Percentiles rank a stretch among this genome's conserved stretches.
phyloP scores from a whole-genome alignment of 192 early-diverging fungal genomes.

The Borealophlyctis nickersoniae region DNA sequence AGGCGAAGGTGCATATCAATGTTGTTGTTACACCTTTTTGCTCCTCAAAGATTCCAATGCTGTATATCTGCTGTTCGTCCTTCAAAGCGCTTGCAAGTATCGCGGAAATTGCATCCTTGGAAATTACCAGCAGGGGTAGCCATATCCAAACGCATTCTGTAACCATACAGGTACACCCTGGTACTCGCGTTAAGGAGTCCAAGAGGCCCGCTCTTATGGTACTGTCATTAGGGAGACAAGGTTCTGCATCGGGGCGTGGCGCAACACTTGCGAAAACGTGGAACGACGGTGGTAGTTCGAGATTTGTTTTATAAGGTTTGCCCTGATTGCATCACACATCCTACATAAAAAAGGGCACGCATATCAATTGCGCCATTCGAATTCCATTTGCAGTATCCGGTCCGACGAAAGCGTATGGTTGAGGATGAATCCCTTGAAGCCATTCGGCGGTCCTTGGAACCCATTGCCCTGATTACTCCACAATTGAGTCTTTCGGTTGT shows the following conservation, averaged over 20 bases:
- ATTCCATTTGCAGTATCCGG: conserved; percentile 45
- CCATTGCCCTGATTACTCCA: conserved; percentile 38
- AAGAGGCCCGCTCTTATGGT: too few species aligned
- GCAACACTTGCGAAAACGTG: conserved; percentile 36
- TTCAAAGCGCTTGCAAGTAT: conserved; percentile 50
- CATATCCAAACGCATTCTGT: conserved; percentile 35
- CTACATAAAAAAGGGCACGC: neutral
- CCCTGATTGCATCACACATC: neutral
- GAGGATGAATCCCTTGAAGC: conserved; percentile 40
- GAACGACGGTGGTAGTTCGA: conserved; percentile 58
- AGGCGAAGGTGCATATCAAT: conserved; percentile 57
- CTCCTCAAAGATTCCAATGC: neutral
- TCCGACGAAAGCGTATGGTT: conserved; percentile 49
- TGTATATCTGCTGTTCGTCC: too few species aligned
- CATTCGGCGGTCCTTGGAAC: conserved; percentile 50
- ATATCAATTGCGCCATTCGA: neutral
- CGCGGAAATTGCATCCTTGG: conserved; percentile 41
- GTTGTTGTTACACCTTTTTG: neutral
- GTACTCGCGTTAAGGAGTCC: too few species aligned
- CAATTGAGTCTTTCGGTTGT: conserved; percentile 11
- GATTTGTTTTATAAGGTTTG: conserved; percentile 70
- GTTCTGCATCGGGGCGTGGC: conserved; percentile 42
- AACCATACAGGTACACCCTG: conserved; percentile 45
- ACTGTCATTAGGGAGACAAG: conserved; percentile 45
- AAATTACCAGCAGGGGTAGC: conserved; percentile 50